Evolutionary conservation across 2,329 filamentous ascomycete genomes (phyloP).

Genomic region (Botrytis hyacinthi): DNA sequence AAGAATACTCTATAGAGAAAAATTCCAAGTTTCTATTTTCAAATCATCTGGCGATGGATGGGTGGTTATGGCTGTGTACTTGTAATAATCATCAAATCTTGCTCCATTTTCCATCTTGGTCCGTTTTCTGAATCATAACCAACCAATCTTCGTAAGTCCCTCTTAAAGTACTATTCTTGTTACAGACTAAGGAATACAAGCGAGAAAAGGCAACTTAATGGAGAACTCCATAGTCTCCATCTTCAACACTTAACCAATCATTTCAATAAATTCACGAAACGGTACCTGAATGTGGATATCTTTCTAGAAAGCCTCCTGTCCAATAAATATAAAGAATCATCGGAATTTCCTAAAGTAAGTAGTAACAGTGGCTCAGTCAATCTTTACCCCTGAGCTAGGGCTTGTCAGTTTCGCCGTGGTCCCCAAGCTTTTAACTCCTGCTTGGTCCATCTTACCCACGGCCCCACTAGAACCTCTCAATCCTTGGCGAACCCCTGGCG

Average conservation of each 20-base stretch:
- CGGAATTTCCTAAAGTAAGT: neutral
- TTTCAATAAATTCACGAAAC: neutral
- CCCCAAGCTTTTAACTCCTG: neutral
- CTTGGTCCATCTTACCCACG: constrained; percentile 1
- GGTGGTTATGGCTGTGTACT: neutral
- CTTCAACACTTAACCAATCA: constrained; percentile 10
- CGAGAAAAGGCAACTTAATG: constrained; percentile 13
- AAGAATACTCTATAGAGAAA: neutral
- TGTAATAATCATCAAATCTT: neutral
- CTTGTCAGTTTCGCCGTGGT: constrained; percentile 5
- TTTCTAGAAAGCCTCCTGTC: neutral
- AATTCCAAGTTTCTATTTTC: constrained; percentile 1
- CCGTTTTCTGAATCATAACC: constrained; percentile 1
- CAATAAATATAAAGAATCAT: neutral
- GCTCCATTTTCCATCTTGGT: neutral
- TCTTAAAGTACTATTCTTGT: constrained; percentile 10
- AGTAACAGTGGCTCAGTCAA: constrained; percentile 14
- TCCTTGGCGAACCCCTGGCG: constrained; percentile 13
- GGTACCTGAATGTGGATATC: constrained; percentile 9
- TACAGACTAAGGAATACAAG: constrained; percentile 4
- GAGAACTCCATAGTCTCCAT: neutral
- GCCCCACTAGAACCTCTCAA: neutral
- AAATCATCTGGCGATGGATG: neutral
- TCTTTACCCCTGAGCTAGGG: constrained; percentile 11
- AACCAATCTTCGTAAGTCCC: constrained; percentile 7